Conservation (phyloP, 2,329 filamentous ascomycete genomes). For the Phialophora macrospora region DNA sequence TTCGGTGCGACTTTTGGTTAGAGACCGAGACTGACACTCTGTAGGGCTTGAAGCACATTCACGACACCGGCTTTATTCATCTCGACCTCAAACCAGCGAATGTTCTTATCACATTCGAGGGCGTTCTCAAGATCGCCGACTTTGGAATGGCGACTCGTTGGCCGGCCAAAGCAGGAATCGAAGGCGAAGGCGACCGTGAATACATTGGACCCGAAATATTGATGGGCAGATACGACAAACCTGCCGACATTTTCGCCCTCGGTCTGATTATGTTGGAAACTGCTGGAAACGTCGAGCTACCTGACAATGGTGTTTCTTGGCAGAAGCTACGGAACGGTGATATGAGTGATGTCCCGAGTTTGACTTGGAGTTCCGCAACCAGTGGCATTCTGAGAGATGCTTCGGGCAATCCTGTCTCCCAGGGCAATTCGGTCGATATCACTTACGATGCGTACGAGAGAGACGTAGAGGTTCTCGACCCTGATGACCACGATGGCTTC, state of each 20-base stretch:
- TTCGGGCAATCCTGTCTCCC: constrained; percentile 67
- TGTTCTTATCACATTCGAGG: constrained; percentile 68
- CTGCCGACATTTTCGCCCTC: constrained; percentile 90
- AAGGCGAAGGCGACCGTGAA: constrained; percentile 92
- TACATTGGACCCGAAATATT: constrained; percentile 96
- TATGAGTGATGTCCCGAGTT: constrained; percentile 82
- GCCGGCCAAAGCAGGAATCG: constrained; percentile 76
- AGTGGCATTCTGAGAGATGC: constrained; percentile 74
- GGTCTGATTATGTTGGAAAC: constrained; percentile 95
- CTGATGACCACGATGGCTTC: constrained; percentile 36
- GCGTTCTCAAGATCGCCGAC: constrained; percentile 69
- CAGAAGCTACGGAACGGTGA: constrained; percentile 86
- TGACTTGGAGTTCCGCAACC: constrained; percentile 77
- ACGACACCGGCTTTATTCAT: constrained; percentile 80
- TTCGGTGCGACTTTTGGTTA: not conserved
- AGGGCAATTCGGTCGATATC: constrained; percentile 52
- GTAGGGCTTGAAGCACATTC: constrained; percentile 86
- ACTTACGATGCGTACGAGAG: constrained; percentile 46
- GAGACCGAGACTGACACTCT: constrained; percentile 39
- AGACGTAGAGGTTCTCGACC: constrained; percentile 42
- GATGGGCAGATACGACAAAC: constrained; percentile 82
- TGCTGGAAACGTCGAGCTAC: constrained; percentile 89
- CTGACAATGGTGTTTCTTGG: constrained; percentile 91
- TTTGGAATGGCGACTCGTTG: constrained; percentile 76
- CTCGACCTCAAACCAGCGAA: constrained; percentile 71